Percentiles rank a stretch among this genome's conserved stretches.
phyloP scores from a whole-genome alignment of 495 filamentous ascomycete genomes.

The Tuber magnatum region DNA sequence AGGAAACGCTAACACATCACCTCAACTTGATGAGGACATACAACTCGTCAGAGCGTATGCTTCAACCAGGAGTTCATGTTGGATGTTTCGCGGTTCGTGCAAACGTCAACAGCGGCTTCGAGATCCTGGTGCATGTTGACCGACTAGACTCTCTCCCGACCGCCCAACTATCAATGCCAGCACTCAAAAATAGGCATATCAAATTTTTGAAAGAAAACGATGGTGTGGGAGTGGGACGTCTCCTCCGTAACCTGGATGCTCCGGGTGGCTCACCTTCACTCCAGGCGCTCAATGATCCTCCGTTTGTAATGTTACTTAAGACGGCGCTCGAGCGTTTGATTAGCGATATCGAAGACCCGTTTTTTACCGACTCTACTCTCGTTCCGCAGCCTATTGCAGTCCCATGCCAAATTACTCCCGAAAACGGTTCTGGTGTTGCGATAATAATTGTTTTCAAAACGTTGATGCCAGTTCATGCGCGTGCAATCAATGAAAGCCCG shows the following conservation, averaged over 20 bases:
- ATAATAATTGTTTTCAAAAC: constrained; percentile 34
- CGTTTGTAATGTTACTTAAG: constrained; percentile 17
- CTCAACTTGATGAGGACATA: constrained; percentile 58
- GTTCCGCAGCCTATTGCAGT: constrained; percentile 21
- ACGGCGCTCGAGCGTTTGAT: constrained; percentile 17
- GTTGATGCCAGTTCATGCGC: constrained; percentile 32
- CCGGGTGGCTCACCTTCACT: not conserved
- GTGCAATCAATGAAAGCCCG: constrained; percentile 17
- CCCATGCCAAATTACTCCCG: constrained; percentile 19
- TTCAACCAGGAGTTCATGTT: constrained; percentile 64
- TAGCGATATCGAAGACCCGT: constrained; percentile 23
- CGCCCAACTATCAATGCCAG: constrained; percentile 51
- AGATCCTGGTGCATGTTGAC: constrained; percentile 62
- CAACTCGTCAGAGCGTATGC: constrained; percentile 47
- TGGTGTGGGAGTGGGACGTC: constrained; percentile 18
- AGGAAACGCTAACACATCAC: constrained; percentile 49
- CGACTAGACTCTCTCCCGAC: constrained; percentile 62
- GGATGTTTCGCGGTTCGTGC: constrained; percentile 68
- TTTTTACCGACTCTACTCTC: constrained; percentile 26
- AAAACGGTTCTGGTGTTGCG: constrained; percentile 24
- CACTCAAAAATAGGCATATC: constrained; percentile 54
- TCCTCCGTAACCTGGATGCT: constrained; percentile 12
- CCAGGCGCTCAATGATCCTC: constrained; percentile 8
- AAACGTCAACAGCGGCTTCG: constrained; percentile 58
- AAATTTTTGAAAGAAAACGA: constrained; percentile 42